Evolutionary conservation across 2,329 filamentous ascomycete species (phyloP).

Genomic region (Botrytis paeoniae): DNA sequence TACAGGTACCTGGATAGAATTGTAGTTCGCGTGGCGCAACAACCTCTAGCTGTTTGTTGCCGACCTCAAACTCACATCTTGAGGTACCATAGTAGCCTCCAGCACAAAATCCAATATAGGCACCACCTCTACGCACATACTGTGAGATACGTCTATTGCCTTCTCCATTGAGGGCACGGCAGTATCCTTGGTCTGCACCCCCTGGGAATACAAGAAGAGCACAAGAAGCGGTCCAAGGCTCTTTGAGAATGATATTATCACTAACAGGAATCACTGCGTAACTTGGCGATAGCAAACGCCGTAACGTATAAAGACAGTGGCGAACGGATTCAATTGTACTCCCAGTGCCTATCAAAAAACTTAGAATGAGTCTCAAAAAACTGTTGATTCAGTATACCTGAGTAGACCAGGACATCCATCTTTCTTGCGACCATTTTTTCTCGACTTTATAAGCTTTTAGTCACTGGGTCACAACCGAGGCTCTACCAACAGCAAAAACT

Average conservation of each 20-base stretch:
- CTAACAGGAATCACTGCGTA: slow-evolving; percentile 90
- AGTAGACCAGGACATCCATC: slow-evolving; percentile 91
- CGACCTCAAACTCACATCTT: slow-evolving; percentile 88
- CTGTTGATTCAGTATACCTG: slow-evolving; percentile 53
- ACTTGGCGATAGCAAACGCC: slow-evolving; percentile 79
- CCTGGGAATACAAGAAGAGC: slow-evolving; percentile 89
- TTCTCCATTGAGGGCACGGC: slow-evolving; percentile 78
- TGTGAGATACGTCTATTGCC: slow-evolving; percentile 82
- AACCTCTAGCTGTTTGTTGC: slow-evolving; percentile 77
- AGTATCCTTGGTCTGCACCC: slow-evolving; percentile 91
- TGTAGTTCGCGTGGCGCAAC: slow-evolving; percentile 78
- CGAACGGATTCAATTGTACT: slow-evolving; percentile 84
- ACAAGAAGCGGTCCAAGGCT: slow-evolving; percentile 86
- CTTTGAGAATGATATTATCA: slow-evolving; percentile 75
- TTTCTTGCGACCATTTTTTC: slow-evolving; percentile 59
- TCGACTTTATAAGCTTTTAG: background rate
- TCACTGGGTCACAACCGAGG: slow-evolving; percentile 29
- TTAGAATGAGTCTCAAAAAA: slow-evolving; percentile 6
- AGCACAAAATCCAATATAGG: slow-evolving; percentile 88
- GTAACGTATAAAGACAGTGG: slow-evolving; percentile 83
- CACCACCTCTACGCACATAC: slow-evolving; percentile 80
- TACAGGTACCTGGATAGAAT: slow-evolving; percentile 84
- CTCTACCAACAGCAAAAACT: background rate
- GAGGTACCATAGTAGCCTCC: slow-evolving; percentile 86
- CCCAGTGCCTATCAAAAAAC: slow-evolving; percentile 62